Base-by-base conservation (phyloP, 495 filamentous ascomycete species). In the Cercophora samala region DNA sequence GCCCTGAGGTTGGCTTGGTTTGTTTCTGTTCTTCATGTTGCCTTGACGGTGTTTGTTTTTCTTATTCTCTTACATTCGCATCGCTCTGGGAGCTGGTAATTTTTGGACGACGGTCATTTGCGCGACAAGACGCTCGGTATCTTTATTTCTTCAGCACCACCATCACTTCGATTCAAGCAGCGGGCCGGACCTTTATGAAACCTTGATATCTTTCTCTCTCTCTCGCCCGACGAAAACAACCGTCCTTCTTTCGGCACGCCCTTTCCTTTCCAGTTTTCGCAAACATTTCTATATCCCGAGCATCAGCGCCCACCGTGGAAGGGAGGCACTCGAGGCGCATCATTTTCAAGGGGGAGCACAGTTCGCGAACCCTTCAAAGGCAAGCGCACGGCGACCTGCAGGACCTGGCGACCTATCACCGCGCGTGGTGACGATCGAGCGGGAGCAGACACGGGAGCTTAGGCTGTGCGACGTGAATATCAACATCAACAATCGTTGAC, bases 11-110 rank as follows among this genome's bases (percentile, higher is more conserved):
- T 11, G n/a, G n/a, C 18, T 56, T 56, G n/a, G 19, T 56, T 13
- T 23, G 18, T 29, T 26, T 64, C 26, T 29, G 26, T 64, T 56
- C 53, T 23, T 9, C 53, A 1, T 63, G 17, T n/a, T 13, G 13
- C 52, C 22, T 26, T 63, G 4, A n/a, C n/a, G 46, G 25, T 64
- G 46, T n/a, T 32, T 56, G 21, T 21, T 29, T n/a, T 54, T 24
- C 23, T 64, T 3, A 8, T 51, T 55, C 23, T 11, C 21, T 55
- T 64, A 23, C 51, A 2, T 21, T 37, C n/a, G 19, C 37, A 21
- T 62, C 60, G 62, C 46, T 54, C 42, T 64, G 54, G 51, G 62
- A 64, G 62, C 62, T 58, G 29, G 15, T 37, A 26, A 60, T 60
- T 37, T 24, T 37, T 37, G 24, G 58, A 26, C 29, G 24, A 26